Evolutionary conservation across 129 eudicot genomes (phyloP).

Genomic region (Lonicera japonica): DNA sequence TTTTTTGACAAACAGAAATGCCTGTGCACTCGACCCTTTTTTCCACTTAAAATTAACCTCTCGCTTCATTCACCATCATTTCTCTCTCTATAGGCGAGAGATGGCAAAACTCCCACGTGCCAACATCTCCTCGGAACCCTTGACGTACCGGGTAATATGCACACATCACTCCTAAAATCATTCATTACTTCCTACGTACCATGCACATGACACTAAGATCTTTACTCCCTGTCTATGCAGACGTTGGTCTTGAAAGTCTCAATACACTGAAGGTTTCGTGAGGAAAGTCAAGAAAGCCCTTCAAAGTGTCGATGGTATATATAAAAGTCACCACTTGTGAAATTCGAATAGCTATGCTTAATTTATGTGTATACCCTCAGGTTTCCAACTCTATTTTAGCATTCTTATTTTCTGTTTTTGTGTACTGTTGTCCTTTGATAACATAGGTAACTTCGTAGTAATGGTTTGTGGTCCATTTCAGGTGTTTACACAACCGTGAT

Average conservation of each 20-base stretch:
- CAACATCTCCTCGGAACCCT: slow-evolving; percentile 13
- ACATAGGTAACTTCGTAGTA: not conserved
- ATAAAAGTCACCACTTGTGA: not conserved
- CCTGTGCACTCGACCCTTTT: not conserved
- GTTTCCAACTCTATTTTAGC: not conserved
- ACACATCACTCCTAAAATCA: not conserved
- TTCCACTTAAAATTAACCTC: not conserved
- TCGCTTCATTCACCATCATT: not conserved
- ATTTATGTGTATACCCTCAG: not conserved
- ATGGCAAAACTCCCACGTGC: slow-evolving; percentile 24
- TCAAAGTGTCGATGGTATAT: slow-evolving; percentile 62
- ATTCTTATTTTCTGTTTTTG: not conserved
- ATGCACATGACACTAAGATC: not conserved
- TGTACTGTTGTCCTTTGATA: not conserved
- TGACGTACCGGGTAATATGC: slow-evolving; percentile 25
- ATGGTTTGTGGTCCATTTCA: slow-evolving; percentile 9
- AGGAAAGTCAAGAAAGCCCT: slow-evolving; percentile 88
- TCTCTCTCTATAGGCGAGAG: not conserved
- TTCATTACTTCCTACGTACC: not conserved
- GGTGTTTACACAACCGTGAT: slow-evolving; percentile 73
- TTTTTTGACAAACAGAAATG: not conserved
- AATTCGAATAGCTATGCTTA: not conserved
- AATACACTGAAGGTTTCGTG: slow-evolving; percentile 84
- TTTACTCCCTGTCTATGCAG: slow-evolving; percentile 17
- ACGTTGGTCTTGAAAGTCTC: slow-evolving; percentile 69